A percentile compares a stretch with the other conserved stretches of the same genome.
Evolutionary conservation across 441 rosid species (phyloP).

Genomic region (Erodium texanum): DNA sequence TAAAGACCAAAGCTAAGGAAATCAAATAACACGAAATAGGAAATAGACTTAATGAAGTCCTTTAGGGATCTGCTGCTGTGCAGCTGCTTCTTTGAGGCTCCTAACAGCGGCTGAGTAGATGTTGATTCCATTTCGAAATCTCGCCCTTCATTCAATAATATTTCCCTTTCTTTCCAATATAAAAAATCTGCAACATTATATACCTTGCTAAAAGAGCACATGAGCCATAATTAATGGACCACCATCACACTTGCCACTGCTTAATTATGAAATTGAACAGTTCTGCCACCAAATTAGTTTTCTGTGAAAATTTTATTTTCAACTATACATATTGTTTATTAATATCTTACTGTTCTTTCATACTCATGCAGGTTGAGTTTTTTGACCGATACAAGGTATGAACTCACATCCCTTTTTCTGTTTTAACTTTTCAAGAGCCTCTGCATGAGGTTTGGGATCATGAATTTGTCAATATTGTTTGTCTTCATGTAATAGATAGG

Average conservation of each 20-base stretch:
- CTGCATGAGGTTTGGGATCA: neutral
- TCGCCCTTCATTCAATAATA: no score
- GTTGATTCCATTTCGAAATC: no score
- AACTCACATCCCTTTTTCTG: neutral
- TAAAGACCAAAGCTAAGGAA: no score
- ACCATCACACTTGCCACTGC: neutral
- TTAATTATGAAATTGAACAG: neutral
- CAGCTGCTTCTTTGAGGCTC: no score
- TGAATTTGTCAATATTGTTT: neutral
- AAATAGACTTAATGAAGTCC: no score
- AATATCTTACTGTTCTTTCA: neutral
- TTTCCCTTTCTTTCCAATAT: no score
- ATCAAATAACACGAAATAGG: no score
- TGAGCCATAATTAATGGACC: no score
- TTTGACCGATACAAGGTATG: constrained; percentile 76
- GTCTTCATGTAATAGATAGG: neutral
- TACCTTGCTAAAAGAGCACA: no score
- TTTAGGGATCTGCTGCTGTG: no score
- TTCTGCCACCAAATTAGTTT: neutral
- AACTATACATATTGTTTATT: neutral
- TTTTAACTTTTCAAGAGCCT: neutral
- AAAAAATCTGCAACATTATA: no score
- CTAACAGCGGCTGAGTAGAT: no score
- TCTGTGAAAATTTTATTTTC: neutral
- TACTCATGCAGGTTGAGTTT: constrained; percentile 64